Percentiles rank a stretch among this genome's conserved stretches.
phyloP scores from a whole-genome alignment of 768 basidiomycete species.

The Serendipita indica region DNA sequence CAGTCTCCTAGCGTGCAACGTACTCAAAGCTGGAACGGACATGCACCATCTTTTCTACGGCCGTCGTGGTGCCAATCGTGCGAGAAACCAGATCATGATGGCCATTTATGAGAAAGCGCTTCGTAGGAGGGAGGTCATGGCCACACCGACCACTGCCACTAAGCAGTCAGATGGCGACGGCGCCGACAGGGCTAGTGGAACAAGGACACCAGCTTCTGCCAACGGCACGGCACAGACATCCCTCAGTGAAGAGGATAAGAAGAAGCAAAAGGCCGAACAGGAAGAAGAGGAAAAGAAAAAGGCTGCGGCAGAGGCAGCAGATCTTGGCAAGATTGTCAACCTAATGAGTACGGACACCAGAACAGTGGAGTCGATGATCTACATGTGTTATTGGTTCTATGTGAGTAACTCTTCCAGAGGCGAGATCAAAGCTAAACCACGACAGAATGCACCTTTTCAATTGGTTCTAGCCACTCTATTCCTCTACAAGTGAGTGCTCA shows the following conservation, averaged over 20 bases:
- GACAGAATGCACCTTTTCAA: slow-evolving; percentile 47
- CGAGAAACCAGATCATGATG: slow-evolving; percentile 64
- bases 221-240: not conserved
- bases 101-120: slow-evolving; percentile 65
- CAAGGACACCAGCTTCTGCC: slow-evolving; percentile 10
- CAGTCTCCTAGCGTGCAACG: slow-evolving; percentile 49
- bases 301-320: slow-evolving; percentile 33
- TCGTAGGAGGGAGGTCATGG: not conserved
- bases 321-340: slow-evolving; percentile 81
- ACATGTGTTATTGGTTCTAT: slow-evolving; percentile 51
- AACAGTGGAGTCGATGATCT: slow-evolving; percentile 31
- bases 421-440: not conserved
- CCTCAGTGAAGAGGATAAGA: not conserved
- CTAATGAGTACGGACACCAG: slow-evolving; percentile 74
- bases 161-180: slow-evolving; percentile 47
- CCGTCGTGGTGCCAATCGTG: slow-evolving; percentile 53
- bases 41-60: slow-evolving; percentile 68
- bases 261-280: slow-evolving; percentile 12
- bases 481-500: slow-evolving; percentile 49
- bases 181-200: slow-evolving; percentile 19
- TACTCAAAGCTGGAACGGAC: slow-evolving; percentile 51
- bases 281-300: slow-evolving; percentile 14
- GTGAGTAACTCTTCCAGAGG: slow-evolving; percentile 32
- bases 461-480: slow-evolving; percentile 56
- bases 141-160: not conserved